Evolutionary conservation across 2,329 filamentous ascomycete genomes (phyloP).

Genomic region (Trichoderma endophyticum): DNA sequence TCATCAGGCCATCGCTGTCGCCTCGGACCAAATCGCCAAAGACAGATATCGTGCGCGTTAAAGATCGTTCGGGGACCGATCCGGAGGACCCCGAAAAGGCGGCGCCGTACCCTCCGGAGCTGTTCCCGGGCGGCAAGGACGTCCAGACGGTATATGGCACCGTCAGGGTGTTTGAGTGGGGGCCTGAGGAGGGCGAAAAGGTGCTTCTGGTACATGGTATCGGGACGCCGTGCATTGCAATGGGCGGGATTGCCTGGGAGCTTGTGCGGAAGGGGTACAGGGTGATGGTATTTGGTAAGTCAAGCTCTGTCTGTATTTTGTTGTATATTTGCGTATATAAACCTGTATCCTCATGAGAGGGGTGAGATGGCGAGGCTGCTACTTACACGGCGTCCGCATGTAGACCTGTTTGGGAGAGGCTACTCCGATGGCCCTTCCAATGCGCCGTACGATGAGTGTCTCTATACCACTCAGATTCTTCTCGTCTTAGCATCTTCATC

Average conservation of each 20-base stretch:
- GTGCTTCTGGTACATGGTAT: slow-evolving; percentile 79
- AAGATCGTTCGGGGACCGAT: not conserved
- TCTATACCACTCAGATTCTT: slow-evolving; percentile 65
- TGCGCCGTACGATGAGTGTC: slow-evolving; percentile 58
- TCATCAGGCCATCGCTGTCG: slow-evolving; percentile 27
- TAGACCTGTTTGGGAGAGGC: slow-evolving; percentile 72
- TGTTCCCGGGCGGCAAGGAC: slow-evolving; percentile 66
- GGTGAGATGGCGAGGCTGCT: not conserved
- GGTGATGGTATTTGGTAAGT: slow-evolving; percentile 73
- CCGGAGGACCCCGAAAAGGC: not conserved
- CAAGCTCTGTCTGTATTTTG: not conserved
- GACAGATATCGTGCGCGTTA: slow-evolving; percentile 7
- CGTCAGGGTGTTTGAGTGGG: slow-evolving; percentile 77
- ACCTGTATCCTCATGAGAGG: not conserved
- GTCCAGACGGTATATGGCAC: slow-evolving; percentile 68
- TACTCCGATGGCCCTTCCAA: slow-evolving; percentile 67
- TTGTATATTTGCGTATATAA: not conserved
- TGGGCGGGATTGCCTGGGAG: slow-evolving; percentile 63
- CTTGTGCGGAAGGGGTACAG: slow-evolving; percentile 65
- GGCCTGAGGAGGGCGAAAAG: slow-evolving; percentile 66
- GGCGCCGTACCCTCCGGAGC: slow-evolving; percentile 65
- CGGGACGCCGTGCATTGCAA: slow-evolving; percentile 69
- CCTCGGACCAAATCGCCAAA: slow-evolving; percentile 17
- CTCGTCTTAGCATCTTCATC: slow-evolving; percentile 62
- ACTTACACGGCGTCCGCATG: not conserved